Conservation (phyloP, 2,329 filamentous ascomycete genomes). For the Neonectria ditissima region DNA sequence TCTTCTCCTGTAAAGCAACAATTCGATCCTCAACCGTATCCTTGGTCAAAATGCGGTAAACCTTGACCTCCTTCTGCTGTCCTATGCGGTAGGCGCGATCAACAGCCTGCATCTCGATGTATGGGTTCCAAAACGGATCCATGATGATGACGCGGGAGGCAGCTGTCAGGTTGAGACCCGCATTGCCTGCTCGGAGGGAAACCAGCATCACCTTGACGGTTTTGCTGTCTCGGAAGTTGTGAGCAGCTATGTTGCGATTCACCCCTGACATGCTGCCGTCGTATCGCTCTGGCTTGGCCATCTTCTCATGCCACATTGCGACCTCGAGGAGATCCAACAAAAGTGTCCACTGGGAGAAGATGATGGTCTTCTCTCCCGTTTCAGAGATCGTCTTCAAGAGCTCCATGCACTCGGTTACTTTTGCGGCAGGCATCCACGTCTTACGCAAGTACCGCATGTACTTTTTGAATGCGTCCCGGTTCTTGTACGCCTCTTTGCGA, state of each 20-base stretch:
- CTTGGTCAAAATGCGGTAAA: constrained; percentile 82
- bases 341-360: constrained; percentile 84
- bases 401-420: constrained; percentile 81
- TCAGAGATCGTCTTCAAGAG: constrained; percentile 77
- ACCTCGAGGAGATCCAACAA: constrained; percentile 80
- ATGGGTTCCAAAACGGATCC: constrained; percentile 96
- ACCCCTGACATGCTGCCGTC: constrained; percentile 82
- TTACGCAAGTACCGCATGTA: constrained; percentile 78
- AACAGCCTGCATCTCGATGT: constrained; percentile 91
- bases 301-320: constrained; percentile 73
- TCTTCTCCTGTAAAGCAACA: constrained; percentile 80
- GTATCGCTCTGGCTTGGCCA: constrained; percentile 75
- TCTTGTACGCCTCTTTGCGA: constrained; percentile 74
- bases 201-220: constrained; percentile 82
- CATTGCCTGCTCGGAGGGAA: constrained; percentile 82
- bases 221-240: constrained; percentile 72
- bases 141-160: constrained; percentile 90
- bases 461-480: constrained; percentile 71
- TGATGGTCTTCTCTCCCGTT: constrained; percentile 74
- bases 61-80: constrained; percentile 77
- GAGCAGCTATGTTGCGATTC: constrained; percentile 76
- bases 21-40: constrained; percentile 92
- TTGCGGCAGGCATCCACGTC: constrained; percentile 81
- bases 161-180: constrained; percentile 85
- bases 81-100: constrained; percentile 92